Evolutionary conservation across 2,329 filamentous ascomycete genomes (phyloP).

Genomic region (Emergomyces africanus): DNA sequence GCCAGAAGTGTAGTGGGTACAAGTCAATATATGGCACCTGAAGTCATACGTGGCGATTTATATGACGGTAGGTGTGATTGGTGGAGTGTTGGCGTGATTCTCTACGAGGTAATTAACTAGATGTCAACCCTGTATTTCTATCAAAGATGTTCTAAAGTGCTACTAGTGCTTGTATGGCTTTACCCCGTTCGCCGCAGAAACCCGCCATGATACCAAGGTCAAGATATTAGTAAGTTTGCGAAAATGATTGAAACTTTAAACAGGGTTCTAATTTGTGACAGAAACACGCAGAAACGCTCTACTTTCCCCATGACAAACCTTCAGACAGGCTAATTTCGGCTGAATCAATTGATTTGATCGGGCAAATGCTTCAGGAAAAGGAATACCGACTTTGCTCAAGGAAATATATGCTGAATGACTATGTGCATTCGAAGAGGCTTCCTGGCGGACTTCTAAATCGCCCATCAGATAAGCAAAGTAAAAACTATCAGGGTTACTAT

Average conservation of each 20-base stretch:
- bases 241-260: not conserved
- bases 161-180: constrained; percentile 72
- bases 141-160: not conserved
- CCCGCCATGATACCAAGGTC: constrained; percentile 69
- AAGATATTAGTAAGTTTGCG: constrained; percentile 57
- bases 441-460: constrained; percentile 21
- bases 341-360: constrained; percentile 66
- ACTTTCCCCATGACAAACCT: constrained; percentile 50
- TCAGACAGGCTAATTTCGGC: constrained; percentile 48
- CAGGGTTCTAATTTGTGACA: constrained; percentile 20
- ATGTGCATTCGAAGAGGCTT: constrained; percentile 19
- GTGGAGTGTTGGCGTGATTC: constrained; percentile 92
- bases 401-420: constrained; percentile 58
- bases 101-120: constrained; percentile 53
- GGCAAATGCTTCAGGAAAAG: constrained; percentile 58
- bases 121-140: not conserved
- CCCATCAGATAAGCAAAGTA: constrained; percentile 19
- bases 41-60: constrained; percentile 66
- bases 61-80: constrained; percentile 93
- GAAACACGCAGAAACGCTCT: constrained; percentile 58
- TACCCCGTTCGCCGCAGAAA: constrained; percentile 77
- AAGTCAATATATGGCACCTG: constrained; percentile 96
- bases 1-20: constrained; percentile 86
- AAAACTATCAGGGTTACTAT: constrained; percentile 41
- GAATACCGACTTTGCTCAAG: constrained; percentile 63